Evolutionary conservation across 176 grass and related monocot genomes (phyloP), one percentile per base, ranked within the genome.

Genomic region (Phyllostachys edulis): DNA sequence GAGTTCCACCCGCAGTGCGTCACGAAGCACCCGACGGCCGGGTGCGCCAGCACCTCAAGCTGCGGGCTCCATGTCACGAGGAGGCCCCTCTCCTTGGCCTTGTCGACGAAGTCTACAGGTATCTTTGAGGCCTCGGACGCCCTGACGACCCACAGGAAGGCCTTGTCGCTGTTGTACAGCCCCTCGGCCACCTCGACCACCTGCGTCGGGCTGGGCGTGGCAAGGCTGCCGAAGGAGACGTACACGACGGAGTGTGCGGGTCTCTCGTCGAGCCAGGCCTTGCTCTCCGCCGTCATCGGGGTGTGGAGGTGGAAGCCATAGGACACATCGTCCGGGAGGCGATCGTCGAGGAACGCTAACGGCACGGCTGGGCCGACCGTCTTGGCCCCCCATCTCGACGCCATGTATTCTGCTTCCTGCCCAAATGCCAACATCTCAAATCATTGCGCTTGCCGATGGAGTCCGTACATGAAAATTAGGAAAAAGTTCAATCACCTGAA

Each of bases 1-100:
- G 94, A 97, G 80, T 97, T 97, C 90, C 94, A 94, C 92, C 92
- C 90, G 6, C 92, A 91, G 65, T 92, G 94, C 7, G 90, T 90
- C 17, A 51, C 49, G 16, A n/a, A n/a, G 2, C 18, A 56, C 2
- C 52, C 18, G 2, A 56, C 52, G 7, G 18, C 2, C 2, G 78
- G 40, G 56, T 95, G 90, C 3, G 73, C 87, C 5, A 93, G 62
- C 0, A 95, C 92, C 51, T 91, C 92, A 64, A n/a, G n/a, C 73
- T 93, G 91, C 3, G 79, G 80, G 82, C 90, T 77, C 92, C 87
- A 94, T n/a, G 87, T 38, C 11, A 95, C 77, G 14, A 85, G 2
- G 1, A 89, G 64, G 4, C 90, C 77, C 49, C 76, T 42, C 44
- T 13, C 54, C 12, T n/a, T 26, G 4, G 76, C 72, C 82, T 60